Base-by-base conservation (phyloP, 768 basidiomycete species). In the Leccinellum rugosiceps region DNA sequence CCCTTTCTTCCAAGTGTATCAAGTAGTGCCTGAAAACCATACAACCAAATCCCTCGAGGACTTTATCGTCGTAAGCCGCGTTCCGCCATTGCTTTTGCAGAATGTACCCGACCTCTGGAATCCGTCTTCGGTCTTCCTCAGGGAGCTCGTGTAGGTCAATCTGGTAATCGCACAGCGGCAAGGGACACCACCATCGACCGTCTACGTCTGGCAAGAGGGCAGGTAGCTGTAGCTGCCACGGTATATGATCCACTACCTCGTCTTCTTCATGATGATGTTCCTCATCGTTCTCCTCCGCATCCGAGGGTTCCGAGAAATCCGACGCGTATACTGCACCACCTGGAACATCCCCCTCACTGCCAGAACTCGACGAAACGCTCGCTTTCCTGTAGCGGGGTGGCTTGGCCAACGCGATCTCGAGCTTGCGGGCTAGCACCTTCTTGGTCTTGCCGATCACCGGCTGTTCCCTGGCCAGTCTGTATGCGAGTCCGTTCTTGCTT, bases 271-370 rank as follows among this genome's bases (percentile, higher is more conserved):
- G 3, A 1, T 19, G 19, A 8, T 66, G 51, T 41, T 70, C 69
- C 47, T 77, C 74, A 44, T 78, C 77, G 2, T 78, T 69, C n/a
- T 70, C 75, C 6, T 77, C 72, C 13, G 70, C 72, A 21, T 80
- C 78, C 4, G 83, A 83, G 7, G 68, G 64, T n/a, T 79, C 78
- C 11, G 80, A 81, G 65, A 86, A 86, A 63, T 87, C 85, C 0
- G 81, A 76, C 64, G 81, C 83, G 59, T 85, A 85, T 11, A 41
- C 64, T 65, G 73, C 48, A 64, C 50, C 52, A 14, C 49, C 53
- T n/a, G 38, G 53, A 23, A 38, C 35, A 13, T 48, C 61, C 23
- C 17, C 57, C 1, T 73, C 72, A 13, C 65, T 63, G 2, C 26
- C 68, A 32, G 73, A 66, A 14, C 32, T 59, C 2, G 69, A 68